A percentile compares a stretch with the other conserved stretches of the same genome.
phyloP scores from a whole-genome alignment of 1,139 yeast species.

The Yamadazyma sp. region DNA sequence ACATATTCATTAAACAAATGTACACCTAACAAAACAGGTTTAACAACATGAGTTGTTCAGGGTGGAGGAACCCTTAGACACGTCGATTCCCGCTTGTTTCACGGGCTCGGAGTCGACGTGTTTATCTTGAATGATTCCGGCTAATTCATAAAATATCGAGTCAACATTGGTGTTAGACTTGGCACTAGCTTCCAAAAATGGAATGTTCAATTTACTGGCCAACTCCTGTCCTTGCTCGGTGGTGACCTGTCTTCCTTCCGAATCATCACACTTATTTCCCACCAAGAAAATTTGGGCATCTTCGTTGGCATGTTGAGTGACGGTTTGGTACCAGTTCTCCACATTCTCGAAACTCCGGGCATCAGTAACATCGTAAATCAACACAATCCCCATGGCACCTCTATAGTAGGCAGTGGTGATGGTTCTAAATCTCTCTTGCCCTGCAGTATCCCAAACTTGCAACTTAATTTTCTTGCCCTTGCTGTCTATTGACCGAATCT shows the following conservation, averaged over 20 bases:
- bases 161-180: constrained; percentile 91
- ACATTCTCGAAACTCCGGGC: constrained; percentile 84
- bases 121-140: constrained; percentile 83
- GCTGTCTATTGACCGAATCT: constrained; percentile 92
- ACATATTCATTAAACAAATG: constrained; percentile 1
- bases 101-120: constrained; percentile 41
- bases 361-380: constrained; percentile 95
- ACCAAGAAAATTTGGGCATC: constrained; percentile 92
- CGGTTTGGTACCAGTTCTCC: constrained; percentile 92
- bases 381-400: constrained; percentile 97
- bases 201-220: constrained; percentile 85
- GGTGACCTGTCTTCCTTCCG: constrained; percentile 70
- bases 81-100: constrained; percentile 43
- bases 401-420: constrained; percentile 98
- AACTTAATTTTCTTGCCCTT: constrained; percentile 91
- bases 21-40: constrained; percentile 1
- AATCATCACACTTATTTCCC: constrained; percentile 93
- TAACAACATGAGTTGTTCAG: constrained; percentile 44
- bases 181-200: constrained; percentile 94
- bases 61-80: constrained; percentile 34
- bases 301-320: constrained; percentile 93
- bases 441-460: constrained; percentile 99
- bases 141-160: constrained; percentile 85
- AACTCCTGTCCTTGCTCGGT: constrained; percentile 86
- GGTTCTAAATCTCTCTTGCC: constrained; percentile 97